phyloP scores from a whole-genome alignment of 441 rosid species.

The Biscutella laevigata region DNA sequence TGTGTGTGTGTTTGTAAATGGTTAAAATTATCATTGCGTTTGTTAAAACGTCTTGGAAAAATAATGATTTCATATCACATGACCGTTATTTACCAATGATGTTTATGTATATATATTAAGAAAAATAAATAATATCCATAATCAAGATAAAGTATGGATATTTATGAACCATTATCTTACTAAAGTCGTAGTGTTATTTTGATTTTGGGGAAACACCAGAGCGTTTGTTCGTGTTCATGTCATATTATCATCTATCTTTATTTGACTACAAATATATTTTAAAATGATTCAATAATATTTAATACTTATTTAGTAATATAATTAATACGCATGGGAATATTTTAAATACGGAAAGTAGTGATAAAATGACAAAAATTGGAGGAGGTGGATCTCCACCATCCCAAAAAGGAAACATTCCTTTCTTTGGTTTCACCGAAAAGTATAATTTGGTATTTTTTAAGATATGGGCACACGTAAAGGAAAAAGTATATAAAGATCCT shows the following conservation, averaged over 20 bases:
- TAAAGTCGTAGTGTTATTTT: too few species aligned
- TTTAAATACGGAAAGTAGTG: background rate
- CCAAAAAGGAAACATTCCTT: slow-evolving; percentile 21
- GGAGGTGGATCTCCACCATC: slow-evolving; percentile 25
- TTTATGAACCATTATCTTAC: too few species aligned
- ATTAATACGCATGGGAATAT: slow-evolving; percentile 22
- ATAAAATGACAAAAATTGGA: slow-evolving; percentile 13
- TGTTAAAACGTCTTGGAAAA: slow-evolving; percentile 3
- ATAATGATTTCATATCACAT: slow-evolving; percentile 5
- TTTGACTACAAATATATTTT: too few species aligned
- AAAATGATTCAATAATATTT: too few species aligned
- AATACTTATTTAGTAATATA: too few species aligned
- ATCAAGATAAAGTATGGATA: too few species aligned
- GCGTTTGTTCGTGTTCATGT: background rate
- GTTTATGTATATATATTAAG: too few species aligned
- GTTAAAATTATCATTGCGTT: slow-evolving; percentile 15
- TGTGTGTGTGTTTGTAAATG: background rate
- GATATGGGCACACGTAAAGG: background rate
- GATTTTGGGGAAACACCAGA: too few species aligned
- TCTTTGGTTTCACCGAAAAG: slow-evolving; percentile 8
- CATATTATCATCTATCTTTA: too few species aligned
- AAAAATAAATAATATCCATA: too few species aligned
- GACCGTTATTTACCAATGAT: slow-evolving; percentile 6
- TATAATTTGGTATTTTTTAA: background rate
- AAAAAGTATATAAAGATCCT: slow-evolving; percentile 4